Evolutionary conservation across 495 filamentous ascomycete genomes (phyloP), one percentile per base, ranked within the genome.

Genomic region (Talaromyces adpressus): DNA sequence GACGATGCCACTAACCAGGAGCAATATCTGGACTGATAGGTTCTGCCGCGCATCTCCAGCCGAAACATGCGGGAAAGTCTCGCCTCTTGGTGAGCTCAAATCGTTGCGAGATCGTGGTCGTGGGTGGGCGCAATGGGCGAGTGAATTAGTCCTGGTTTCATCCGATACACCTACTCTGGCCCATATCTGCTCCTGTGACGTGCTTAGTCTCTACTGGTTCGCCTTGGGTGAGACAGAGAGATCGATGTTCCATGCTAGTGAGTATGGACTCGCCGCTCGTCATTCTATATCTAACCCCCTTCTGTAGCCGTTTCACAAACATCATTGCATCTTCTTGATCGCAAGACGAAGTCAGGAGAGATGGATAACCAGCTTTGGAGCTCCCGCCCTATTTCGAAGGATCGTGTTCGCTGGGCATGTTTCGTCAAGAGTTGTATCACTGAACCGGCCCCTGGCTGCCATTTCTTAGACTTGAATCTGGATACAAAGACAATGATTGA

Each of bases 81-180:
- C 53, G 23, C 27, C 53, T 30, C 22, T 57, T 57, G 53, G 18
- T 23, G 53, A 57, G 23, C 23, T 57, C 12, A 30, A 27, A 22
- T 57, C 53, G 23, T 16, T 57, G 23, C n/a, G 53, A 30, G 27
- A 57, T 16, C 53, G 53, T 12, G 53, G 53, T 57, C 53, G 53
- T 27, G 53, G 30, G 53, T 57, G 53, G 53, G 53, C 53, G 4
- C 22, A 57, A 57, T 57, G 53, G 53, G 53, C 53, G 16, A 57
- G 53, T 16, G 53, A 57, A 23, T n/a, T 57, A 14, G 53, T 57
- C 12, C 18, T 57, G 23, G 53, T 11, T 57, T 16, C 18, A 22
- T 57, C 85, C 1, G 88, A 87, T 22, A 85, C 84, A 71, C 90
- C 89, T 8, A 90, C 83, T 64, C 90, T 90, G 59, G 91, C 89